Base-by-base conservation (phyloP, 768 basidiomycete genomes). In the Gyrodon lividus region DNA sequence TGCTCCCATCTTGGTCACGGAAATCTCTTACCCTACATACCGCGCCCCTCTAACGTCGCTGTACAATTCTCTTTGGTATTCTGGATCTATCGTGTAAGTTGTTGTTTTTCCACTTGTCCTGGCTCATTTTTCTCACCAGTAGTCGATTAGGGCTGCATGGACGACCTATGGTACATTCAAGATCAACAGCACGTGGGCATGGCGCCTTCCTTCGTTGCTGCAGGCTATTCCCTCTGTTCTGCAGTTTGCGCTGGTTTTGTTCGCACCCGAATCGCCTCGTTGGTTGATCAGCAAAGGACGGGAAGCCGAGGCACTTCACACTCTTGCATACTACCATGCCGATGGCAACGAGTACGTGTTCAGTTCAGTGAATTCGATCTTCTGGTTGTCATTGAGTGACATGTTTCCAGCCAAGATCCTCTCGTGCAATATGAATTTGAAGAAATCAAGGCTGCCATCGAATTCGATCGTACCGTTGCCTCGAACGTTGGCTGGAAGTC, bases 1-100 rank as follows among this genome's bases (percentile, higher is more conserved):
- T 46, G 89, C 91, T 10, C 90, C 92, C 10, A 79, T 92, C 76
- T 71, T 93, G 72, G 83, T 93, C 48, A 86, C 89, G 43, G 92
- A 94, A 70, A 70, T 93, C n/a, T 78, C 91, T 1, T 92, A 92
- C 67, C 92, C 91, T 14, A 74, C 79, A 10, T 86, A 94, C 69
- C 89, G 92, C 58, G 86, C 84, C 13, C 83, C 83, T 30, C 70
- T 94, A 52, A 92, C 88, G 13, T 83, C 87, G 2, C 70, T 82
- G 44, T 90, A 88, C 74, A 89, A 91, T 75, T 86, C 88, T 26
- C 83, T 91, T 54, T 92, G 91, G 89, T 90, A 89, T 66, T 83
- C 86, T 14, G 91, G 91, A 51, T 76, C 88, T 49, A 89, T 92
- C 64, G 63, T 91, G 83, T 85, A 57, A 39, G 80, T 73, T n/a